phyloP scores from a whole-genome alignment of 169 alveolate genomes.

The Plasmodium cynomolgi region DNA sequence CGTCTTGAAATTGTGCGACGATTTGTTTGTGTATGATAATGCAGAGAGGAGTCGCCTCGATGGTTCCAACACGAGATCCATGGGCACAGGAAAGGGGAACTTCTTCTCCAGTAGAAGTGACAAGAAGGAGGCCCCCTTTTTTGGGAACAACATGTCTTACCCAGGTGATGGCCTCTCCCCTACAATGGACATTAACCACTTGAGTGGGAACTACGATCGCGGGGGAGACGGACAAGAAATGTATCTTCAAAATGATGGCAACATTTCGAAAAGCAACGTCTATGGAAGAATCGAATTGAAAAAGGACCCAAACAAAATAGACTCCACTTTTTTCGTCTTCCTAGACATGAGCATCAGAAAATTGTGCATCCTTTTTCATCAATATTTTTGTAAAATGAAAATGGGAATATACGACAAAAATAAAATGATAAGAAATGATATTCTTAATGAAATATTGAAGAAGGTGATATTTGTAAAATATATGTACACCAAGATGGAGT shows the following conservation, averaged over 20 bases:
- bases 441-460: constrained; percentile 62
- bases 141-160: neutral
- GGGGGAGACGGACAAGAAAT: neutral
- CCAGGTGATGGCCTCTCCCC: neutral
- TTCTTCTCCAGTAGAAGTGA: neutral
- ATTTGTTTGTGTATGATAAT: constrained; percentile 20
- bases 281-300: neutral
- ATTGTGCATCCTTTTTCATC: constrained; percentile 50
- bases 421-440: constrained; percentile 38
- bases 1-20: constrained; percentile 61
- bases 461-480: constrained; percentile 36
- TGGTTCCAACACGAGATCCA: neutral
- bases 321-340: constrained; percentile 40
- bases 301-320: constrained; percentile 6
- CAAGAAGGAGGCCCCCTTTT: neutral
- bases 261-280: neutral
- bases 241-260: neutral
- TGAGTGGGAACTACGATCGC: neutral
- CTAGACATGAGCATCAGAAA: constrained; percentile 73
- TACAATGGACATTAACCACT: neutral
- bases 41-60: neutral
- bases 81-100: neutral
- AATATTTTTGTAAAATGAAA: constrained; percentile 58
- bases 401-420: constrained; percentile 45
- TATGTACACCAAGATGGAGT: constrained; percentile 61